Evolutionary conservation across 1,139 yeast species (phyloP).

Genomic region (Lodderomyces margitis): DNA sequence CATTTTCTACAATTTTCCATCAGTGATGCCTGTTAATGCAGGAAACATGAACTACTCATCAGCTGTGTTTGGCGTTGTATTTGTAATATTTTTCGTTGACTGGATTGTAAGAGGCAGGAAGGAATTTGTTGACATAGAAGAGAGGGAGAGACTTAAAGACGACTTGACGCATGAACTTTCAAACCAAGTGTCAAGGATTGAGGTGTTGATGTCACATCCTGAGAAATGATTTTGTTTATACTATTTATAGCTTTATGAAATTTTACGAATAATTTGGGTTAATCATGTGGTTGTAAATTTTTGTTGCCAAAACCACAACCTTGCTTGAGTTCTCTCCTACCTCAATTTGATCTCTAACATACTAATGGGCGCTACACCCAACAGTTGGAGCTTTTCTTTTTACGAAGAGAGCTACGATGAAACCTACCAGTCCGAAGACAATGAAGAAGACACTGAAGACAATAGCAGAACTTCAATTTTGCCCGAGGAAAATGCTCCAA

Average conservation of each 20-base stretch:
- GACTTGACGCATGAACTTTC: slow-evolving; percentile 29
- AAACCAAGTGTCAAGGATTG: slow-evolving; percentile 26
- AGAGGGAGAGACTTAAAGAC: slow-evolving; percentile 24
- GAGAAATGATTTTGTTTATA: neutral
- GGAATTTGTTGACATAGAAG: slow-evolving; percentile 26
- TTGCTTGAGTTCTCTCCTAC: neutral
- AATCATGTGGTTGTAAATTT: neutral
- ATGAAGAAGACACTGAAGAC: neutral
- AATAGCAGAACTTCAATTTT: slow-evolving; percentile 1
- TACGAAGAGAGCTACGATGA: slow-evolving; percentile 11
- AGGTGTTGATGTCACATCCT: slow-evolving; percentile 20
- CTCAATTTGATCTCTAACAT: neutral
- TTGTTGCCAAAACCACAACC: neutral
- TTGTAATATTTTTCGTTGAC: slow-evolving; percentile 30
- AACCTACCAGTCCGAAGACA: neutral
- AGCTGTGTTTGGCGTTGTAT: slow-evolving; percentile 38
- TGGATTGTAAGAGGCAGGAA: slow-evolving; percentile 40
- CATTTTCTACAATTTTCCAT: slow-evolving; percentile 44
- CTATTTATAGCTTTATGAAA: neutral
- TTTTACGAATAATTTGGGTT: slow-evolving; percentile 6
- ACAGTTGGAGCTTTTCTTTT: slow-evolving; percentile 14
- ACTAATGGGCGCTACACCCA: slow-evolving; percentile 1
- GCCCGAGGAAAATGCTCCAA: neutral
- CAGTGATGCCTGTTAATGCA: slow-evolving; percentile 45
- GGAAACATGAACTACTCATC: slow-evolving; percentile 47